phyloP scores from a whole-genome alignment of 1,284 basidiomycete genomes.

The Trametes hirsuta region DNA sequence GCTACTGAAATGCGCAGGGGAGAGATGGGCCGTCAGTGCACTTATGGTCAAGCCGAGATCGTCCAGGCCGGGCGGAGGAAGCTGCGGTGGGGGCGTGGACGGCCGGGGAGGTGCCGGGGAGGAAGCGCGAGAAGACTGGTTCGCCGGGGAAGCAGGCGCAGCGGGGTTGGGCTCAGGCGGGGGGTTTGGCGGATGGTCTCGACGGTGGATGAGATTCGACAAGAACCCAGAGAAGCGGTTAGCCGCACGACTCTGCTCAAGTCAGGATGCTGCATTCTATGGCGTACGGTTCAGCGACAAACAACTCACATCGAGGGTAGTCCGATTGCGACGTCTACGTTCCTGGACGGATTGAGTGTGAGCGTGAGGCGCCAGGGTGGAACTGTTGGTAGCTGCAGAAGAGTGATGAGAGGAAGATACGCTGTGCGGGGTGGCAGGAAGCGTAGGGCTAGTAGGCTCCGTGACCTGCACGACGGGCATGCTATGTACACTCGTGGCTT shows the following conservation, averaged over 20 bases:
- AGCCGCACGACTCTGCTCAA: constrained; percentile 55
- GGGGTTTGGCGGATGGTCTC: constrained; percentile 47
- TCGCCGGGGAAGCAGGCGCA: constrained; percentile 28
- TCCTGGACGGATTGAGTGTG: constrained; percentile 21
- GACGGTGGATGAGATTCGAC: constrained; percentile 74
- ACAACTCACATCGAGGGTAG: constrained; percentile 32
- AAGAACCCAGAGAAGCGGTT: constrained; percentile 82
- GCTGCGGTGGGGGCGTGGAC: constrained; percentile 66
- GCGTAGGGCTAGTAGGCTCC: constrained; percentile 34
- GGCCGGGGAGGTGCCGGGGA: constrained; percentile 57
- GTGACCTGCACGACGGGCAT: constrained; percentile 59
- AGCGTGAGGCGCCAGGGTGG: constrained; percentile 28
- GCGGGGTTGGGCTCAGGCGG: constrained; percentile 28
- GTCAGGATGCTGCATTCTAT: constrained; percentile 16
- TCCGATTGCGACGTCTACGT: constrained; percentile 29
- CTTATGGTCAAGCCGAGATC: constrained; percentile 76
- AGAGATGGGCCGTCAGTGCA: constrained; percentile 65
- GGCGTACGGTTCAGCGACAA: constrained; percentile 11
- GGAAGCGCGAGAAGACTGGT: constrained; percentile 47
- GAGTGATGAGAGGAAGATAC: constrained; percentile 27
- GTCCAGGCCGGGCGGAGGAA: constrained; percentile 69
- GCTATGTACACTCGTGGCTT: constrained; percentile 59
- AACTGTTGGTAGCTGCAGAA: constrained; percentile 19
- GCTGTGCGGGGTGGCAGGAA: constrained; percentile 34
- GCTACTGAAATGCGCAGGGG: constrained; percentile 74